Evolutionary conservation across 345 rosid genomes (phyloP), one percentile per base, ranked within the genome.

Genomic region (Citrus inodora): DNA sequence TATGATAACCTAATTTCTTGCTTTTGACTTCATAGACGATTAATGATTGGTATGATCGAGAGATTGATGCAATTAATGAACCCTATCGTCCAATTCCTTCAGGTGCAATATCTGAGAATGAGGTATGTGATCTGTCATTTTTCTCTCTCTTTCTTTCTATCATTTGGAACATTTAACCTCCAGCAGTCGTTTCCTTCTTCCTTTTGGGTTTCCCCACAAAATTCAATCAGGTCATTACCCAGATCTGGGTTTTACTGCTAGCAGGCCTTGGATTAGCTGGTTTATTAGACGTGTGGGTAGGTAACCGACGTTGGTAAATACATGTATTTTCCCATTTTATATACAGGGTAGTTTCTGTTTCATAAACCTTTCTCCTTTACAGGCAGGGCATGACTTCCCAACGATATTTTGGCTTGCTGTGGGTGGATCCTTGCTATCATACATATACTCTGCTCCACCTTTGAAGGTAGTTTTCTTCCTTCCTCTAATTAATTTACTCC

Each of bases 11-110:
- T 67, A 63, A 80, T 28, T 58, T 33, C 63, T 22, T 72, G 35
- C 56, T 51, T 75, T 25, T 67, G 77, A 33, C 76, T 73, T 82
- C 77, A 62, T 83, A 96, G 99, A 96, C 99, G 7, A 58, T 94
- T 61, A 96, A 96, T 71, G 99, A 94, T 84, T 96, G 95, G 89
- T 96, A 92, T 88, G 98, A 96, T 80, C 91, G 97, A 84, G 98
- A 96, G 67, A 94, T 96, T 32, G 99, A 96, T 78, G 98, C 99
- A 13, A 96, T 94, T 63, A 96, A 96, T 73, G 99, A 96, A 83
- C 98, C 99, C 66, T 96, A 96, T 81, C 98, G 98, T 66, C 99
- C 98, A 9, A 96, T 96, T 74, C 98, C 98, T 73, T 96, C 98
- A 2, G 98, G 98, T 53, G 98, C 91, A 63, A 92, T 96, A 77